phyloP scores from a whole-genome alignment of 2,329 filamentous ascomycete genomes.

The Phialophora chinensis region DNA sequence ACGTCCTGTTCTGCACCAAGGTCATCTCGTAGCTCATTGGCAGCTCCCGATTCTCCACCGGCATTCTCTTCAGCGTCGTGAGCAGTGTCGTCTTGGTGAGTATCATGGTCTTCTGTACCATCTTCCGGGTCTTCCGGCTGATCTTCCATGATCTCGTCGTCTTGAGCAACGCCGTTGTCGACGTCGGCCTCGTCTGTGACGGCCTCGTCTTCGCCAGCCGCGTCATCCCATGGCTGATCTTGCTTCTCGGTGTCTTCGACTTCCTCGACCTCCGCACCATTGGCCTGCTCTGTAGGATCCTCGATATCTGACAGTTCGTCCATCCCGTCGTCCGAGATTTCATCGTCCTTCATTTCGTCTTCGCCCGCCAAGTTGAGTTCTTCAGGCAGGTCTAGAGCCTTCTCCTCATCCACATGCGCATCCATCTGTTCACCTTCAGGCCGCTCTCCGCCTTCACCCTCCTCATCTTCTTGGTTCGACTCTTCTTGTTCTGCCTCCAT shows the following conservation, averaged over 20 bases:
- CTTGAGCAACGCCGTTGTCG: constrained; percentile 47
- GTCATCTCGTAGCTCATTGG: constrained; percentile 50
- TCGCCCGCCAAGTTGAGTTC: constrained; percentile 83
- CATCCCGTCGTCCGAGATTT: constrained; percentile 60
- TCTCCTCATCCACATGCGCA: constrained; percentile 79
- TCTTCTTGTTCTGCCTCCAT: constrained; percentile 61
- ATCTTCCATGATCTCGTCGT: constrained; percentile 41
- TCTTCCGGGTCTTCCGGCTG: constrained; percentile 48
- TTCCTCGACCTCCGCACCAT: constrained; percentile 43
- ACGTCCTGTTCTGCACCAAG: constrained; percentile 43
- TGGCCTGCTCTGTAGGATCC: constrained; percentile 51
- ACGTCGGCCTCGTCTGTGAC: constrained; percentile 43
- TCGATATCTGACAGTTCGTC: constrained; percentile 63
- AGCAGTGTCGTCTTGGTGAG: constrained; percentile 47
- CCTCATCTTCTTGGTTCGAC: constrained; percentile 48
- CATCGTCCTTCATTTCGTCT: constrained; percentile 58
- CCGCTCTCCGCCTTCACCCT: constrained; percentile 65
- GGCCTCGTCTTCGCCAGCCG: constrained; percentile 44
- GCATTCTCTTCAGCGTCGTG: constrained; percentile 54
- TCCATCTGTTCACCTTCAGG: constrained; percentile 70
- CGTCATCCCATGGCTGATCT: constrained; percentile 40
- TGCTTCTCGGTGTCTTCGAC: constrained; percentile 41
- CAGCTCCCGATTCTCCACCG: constrained; percentile 51
- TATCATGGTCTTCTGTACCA: constrained; percentile 43
- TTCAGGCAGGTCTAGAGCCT: constrained; percentile 82